phyloP scores from a whole-genome alignment of 176 grass and related monocot genomes.

The Eremochloa ophiuroides region DNA sequence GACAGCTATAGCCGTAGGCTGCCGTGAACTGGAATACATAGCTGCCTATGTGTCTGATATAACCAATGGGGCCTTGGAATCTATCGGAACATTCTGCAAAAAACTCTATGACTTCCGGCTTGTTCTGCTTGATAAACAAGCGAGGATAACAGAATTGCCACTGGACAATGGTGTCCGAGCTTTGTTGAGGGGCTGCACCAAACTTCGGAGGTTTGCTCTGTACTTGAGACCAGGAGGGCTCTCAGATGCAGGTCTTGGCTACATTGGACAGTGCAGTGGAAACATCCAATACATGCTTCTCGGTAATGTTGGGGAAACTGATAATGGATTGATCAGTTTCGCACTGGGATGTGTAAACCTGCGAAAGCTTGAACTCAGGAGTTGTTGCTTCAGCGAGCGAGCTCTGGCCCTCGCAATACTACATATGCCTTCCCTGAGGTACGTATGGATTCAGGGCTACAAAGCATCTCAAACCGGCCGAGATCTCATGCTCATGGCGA shows the following conservation, averaged over 20 bases:
- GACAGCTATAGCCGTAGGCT: conserved; percentile 61
- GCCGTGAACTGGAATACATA: conserved; percentile 70
- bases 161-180: conserved; percentile 73
- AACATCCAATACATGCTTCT: conserved; percentile 82
- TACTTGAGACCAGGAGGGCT: conserved; percentile 88
- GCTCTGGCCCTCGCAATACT: conserved; percentile 57
- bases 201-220: conserved; percentile 73
- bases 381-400: conserved; percentile 85
- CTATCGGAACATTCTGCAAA: conserved; percentile 79
- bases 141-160: conserved; percentile 71
- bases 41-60: conserved; percentile 90
- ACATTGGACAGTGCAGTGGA: conserved; percentile 61
- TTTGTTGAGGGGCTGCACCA: conserved; percentile 65
- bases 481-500: conserved; percentile 70
- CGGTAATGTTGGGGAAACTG: conserved; percentile 75
- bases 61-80: conserved; percentile 72
- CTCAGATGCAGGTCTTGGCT: conserved; percentile 78
- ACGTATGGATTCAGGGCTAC: conserved; percentile 87
- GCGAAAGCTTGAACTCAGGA: conserved; percentile 76
- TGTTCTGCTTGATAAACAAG: conserved; percentile 74
- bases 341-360: conserved; percentile 62
- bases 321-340: conserved; percentile 59
- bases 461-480: conserved; percentile 50
- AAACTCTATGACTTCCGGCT: conserved; percentile 77
- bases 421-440: conserved; percentile 58